A percentile compares a stretch with the other conserved stretches of the same genome.
These are phyloP conservation scores for Fraxinus ornus DNA, from an alignment of 305 asterid species.

Conservation along the genomic window DNA sequence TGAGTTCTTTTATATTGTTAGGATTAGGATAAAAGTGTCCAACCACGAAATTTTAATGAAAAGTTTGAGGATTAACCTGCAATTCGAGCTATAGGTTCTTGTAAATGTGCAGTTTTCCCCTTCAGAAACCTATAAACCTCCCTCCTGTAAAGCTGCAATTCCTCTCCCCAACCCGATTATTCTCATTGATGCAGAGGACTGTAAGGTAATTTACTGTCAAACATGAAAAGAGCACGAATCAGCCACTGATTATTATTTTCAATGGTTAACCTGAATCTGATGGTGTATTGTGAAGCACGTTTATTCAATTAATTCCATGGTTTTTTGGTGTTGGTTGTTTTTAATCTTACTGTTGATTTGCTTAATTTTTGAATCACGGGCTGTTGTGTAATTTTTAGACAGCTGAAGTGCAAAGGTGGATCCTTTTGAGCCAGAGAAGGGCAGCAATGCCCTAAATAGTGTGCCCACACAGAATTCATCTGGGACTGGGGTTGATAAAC, in stretches of 20 bases:
- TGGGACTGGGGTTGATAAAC: constrained; percentile 4
- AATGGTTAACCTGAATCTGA: neutral
- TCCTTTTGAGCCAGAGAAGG: constrained; percentile 11
- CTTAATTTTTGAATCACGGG: neutral
- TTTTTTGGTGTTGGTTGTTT: neutral
- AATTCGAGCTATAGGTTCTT: neutral
- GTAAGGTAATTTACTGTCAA: neutral
- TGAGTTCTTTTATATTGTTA: too few species aligned
- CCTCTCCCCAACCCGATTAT: neutral
- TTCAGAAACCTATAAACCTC: neutral
- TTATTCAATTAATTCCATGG: neutral
- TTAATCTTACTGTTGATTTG: neutral
- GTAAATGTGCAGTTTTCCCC: neutral
- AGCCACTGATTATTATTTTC: neutral
- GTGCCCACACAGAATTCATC: neutral
- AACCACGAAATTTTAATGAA: neutral
- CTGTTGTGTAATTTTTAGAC: neutral
- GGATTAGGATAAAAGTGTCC: neutral
- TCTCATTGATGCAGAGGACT: neutral
- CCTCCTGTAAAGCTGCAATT: neutral
- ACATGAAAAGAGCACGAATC: neutral
- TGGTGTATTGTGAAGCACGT: neutral
- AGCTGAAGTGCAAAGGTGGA: constrained; percentile 18
- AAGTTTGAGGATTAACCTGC: neutral
- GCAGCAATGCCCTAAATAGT: neutral